These are phyloP conservation scores for Fusarium sp. DNA, from an alignment of 2,329 filamentous ascomycete genomes.

Conservation along the genomic window DNA sequence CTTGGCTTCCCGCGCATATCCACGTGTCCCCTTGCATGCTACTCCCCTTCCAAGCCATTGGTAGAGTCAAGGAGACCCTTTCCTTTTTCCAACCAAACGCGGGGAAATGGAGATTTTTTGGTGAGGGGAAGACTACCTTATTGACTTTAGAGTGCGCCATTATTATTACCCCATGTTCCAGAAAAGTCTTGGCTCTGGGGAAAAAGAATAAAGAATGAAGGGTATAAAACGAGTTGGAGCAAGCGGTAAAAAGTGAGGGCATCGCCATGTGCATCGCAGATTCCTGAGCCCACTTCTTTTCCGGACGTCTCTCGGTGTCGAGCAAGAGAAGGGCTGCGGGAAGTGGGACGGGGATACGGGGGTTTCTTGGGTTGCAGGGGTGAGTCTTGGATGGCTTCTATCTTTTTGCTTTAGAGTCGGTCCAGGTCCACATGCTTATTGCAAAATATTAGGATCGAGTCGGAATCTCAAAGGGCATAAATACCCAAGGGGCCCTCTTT, in stretches of 20 bases:
- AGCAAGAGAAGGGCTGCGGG: slow-evolving; percentile 9
- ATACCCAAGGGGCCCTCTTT: slow-evolving; percentile 35
- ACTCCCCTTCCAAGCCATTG: slow-evolving; percentile 1
- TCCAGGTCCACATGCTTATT: slow-evolving; percentile 30
- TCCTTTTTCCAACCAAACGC: slow-evolving; percentile 34
- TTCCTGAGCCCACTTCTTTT: slow-evolving; percentile 36
- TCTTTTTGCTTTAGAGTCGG: slow-evolving; percentile 10
- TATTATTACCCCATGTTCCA: slow-evolving; percentile 36
- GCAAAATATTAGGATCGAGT: slow-evolving; percentile 7
- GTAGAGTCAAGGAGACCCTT: background rate
- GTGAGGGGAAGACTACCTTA: slow-evolving; percentile 33
- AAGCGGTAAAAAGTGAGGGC: slow-evolving; percentile 36
- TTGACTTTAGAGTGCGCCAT: slow-evolving; percentile 36
- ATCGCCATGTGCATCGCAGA: slow-evolving; percentile 20
- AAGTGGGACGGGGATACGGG: slow-evolving; percentile 1
- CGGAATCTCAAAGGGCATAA: slow-evolving; percentile 34
- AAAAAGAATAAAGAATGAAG: background rate
- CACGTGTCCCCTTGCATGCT: slow-evolving; percentile 21
- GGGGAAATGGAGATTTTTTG: slow-evolving; percentile 43
- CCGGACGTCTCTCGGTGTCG: slow-evolving; percentile 45
- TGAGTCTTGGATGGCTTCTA: slow-evolving; percentile 23
- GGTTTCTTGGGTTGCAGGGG: slow-evolving; percentile 6
- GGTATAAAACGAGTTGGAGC: slow-evolving; percentile 27
- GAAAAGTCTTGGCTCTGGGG: slow-evolving; percentile 34
- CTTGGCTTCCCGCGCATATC: slow-evolving; percentile 22